Evolutionary conservation across 257 asterid genomes (phyloP).

Genomic region (Solanum medicagineum): DNA sequence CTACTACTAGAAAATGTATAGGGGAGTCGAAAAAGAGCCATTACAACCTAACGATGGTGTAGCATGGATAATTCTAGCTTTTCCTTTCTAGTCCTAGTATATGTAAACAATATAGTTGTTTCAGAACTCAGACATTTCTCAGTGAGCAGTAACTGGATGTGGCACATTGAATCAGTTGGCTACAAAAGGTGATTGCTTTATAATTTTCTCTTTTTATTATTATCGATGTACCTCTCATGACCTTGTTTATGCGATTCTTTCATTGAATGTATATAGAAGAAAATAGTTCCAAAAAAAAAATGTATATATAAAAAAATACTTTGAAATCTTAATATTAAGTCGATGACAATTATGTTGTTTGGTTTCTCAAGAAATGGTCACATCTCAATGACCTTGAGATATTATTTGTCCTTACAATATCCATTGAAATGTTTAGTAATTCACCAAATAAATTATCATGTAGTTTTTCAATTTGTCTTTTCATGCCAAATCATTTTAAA

Average conservation of each 20-base stretch:
- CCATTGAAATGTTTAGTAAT: no score
- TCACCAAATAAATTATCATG: no score
- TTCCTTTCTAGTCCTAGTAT: not conserved
- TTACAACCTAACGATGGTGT: not conserved
- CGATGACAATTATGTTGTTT: no score
- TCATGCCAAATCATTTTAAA: no score
- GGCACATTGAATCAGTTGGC: not conserved
- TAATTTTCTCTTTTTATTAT: not conserved
- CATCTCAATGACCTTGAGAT: no score
- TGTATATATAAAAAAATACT: not conserved
- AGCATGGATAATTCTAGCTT: no score
- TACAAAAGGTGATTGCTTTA: not conserved
- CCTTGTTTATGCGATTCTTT: not conserved
- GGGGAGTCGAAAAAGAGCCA: not conserved
- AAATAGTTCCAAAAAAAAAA: not conserved
- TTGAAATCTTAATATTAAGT: not conserved
- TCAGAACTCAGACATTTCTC: not conserved
- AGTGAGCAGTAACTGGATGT: not conserved
- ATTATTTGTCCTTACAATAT: no score
- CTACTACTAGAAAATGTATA: not conserved
- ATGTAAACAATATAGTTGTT: not conserved
- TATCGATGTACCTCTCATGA: not conserved
- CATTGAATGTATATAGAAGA: not conserved
- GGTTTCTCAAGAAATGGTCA: not conserved
- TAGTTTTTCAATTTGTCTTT: no score